Conservation (phyloP, 768 basidiomycete species). For the Postia placenta region DNA sequence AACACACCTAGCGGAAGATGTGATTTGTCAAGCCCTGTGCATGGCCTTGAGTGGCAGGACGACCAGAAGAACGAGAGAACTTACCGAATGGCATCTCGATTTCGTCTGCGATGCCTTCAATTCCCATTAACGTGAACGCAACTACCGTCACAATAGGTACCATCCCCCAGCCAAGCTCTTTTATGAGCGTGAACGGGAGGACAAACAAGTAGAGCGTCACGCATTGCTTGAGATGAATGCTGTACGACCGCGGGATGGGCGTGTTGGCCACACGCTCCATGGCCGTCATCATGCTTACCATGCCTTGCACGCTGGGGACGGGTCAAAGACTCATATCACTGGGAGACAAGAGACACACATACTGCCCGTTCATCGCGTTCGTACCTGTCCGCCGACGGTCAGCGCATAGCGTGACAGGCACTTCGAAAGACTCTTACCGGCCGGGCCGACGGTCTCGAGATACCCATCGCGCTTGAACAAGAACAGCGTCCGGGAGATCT, state of each 20-base stretch:
- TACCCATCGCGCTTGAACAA: conserved; percentile 74
- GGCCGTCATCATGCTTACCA: conserved; percentile 78
- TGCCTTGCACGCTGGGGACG: conserved; percentile 53
- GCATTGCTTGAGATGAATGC: conserved; percentile 92
- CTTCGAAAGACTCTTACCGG: conserved; percentile 40
- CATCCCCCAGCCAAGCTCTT: conserved; percentile 77
- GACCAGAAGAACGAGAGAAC: conserved; percentile 12
- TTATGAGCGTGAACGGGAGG: conserved; percentile 80
- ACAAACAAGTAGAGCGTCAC: conserved; percentile 91
- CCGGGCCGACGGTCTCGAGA: conserved; percentile 86
- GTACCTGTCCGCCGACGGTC: conserved; percentile 49
- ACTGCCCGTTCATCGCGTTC: conserved; percentile 73
- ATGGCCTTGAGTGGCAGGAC: neutral
- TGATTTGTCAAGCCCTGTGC: conserved; percentile 38
- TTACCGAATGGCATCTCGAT: conserved; percentile 93
- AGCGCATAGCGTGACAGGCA: neutral
- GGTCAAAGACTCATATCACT: neutral
- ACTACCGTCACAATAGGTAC: conserved; percentile 83
- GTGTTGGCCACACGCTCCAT: conserved; percentile 94
- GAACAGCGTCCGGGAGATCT: conserved; percentile 65
- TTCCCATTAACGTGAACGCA: conserved; percentile 89
- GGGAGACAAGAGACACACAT: conserved; percentile 16
- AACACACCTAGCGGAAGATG: conserved; percentile 71
- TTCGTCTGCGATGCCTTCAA: conserved; percentile 93
- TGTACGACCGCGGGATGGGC: conserved; percentile 74